Base-by-base conservation (phyloP, 768 basidiomycete genomes). In the Lactarius sp. region DNA sequence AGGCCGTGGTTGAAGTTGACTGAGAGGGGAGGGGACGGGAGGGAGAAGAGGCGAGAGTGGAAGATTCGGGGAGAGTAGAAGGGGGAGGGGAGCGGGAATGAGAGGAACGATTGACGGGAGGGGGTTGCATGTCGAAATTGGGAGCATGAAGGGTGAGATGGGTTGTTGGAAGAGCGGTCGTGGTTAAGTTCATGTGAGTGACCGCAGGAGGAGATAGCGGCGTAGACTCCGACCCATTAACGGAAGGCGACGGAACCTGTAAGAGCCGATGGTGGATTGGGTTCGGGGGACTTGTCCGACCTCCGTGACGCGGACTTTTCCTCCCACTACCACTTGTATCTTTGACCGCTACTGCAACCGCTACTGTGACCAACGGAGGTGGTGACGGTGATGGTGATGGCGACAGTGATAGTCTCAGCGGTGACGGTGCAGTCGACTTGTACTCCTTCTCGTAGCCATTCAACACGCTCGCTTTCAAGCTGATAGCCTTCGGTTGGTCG, bases 141-240 rank as follows among this genome's bases (percentile, higher is more conserved):
- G 92, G 91, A 36, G 88, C 87, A 88, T 91, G 86, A 77, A 94
- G 80, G 67, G 92, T 86, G 73, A 92, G 83, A 62, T 77, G 73
- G 53, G 82, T 82, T 71, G 78, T 86, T 77, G 80, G 85, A 69
- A 77, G 75, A 56, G 79, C 78, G 61, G 80, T 77, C 68, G 79
- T 76, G 73, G 71, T 70, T 68, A 72, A 71, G 67, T 72, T 73
- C 64, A 83, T 80, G 69, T 76, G 71, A 73, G 76, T 78, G 68
- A 77, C 73, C 61, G 68, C 66, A 61, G 77, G 74, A 70, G 83
- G 77, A 63, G 81, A 78, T 75, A 77, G 73, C 74, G 77, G 75
- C 61, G 77, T 76, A 70, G 76, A 68, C 67, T 75, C 74, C 67
- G 73, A 68, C 46, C 59, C 69, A 59, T 62, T 58, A 59, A 55